These are phyloP conservation scores for Fraxinus americana DNA, from an alignment of 257 asterid genomes.

Conservation along the genomic window DNA sequence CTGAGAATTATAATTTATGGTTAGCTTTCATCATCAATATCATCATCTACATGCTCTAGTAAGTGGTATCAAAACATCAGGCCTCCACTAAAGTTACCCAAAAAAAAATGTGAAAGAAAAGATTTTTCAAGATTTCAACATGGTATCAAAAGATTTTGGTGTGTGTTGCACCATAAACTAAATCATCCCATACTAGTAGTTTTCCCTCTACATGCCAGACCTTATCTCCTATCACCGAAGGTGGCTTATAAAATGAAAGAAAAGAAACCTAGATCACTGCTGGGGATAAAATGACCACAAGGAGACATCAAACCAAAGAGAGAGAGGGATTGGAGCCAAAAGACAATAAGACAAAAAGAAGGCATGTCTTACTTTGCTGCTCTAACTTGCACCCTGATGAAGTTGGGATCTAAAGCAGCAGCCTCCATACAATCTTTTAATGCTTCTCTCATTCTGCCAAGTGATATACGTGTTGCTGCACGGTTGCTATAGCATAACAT, in stretches of 20 bases:
- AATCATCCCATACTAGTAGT: not conserved
- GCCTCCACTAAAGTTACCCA: not conserved
- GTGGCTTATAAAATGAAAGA: slow-evolving; percentile 15
- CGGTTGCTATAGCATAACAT: slow-evolving; percentile 97
- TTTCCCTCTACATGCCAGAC: slow-evolving; percentile 7
- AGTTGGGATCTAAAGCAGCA: slow-evolving; percentile 75
- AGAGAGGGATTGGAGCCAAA: slow-evolving; percentile 20
- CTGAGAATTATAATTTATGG: not conserved
- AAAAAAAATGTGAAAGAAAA: not conserved
- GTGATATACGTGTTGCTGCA: slow-evolving; percentile 93
- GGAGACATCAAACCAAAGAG: slow-evolving; percentile 10
- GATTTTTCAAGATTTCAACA: not conserved
- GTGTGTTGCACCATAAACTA: slow-evolving; percentile 12
- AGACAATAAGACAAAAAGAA: not conserved
- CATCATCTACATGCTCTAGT: not conserved
- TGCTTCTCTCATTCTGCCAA: slow-evolving; percentile 88
- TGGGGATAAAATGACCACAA: slow-evolving; percentile 22
- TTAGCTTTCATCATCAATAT: not conserved
- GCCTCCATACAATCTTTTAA: slow-evolving; percentile 87
- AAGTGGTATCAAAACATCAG: not conserved
- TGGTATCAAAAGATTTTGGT: not conserved
- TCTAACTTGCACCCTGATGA: slow-evolving; percentile 80
- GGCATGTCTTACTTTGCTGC: slow-evolving; percentile 80
- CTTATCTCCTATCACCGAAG: slow-evolving; percentile 21
- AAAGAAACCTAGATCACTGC: slow-evolving; percentile 5